Base-by-base conservation (phyloP, 2,329 filamentous ascomycete genomes). In the Aspergillus candidus region DNA sequence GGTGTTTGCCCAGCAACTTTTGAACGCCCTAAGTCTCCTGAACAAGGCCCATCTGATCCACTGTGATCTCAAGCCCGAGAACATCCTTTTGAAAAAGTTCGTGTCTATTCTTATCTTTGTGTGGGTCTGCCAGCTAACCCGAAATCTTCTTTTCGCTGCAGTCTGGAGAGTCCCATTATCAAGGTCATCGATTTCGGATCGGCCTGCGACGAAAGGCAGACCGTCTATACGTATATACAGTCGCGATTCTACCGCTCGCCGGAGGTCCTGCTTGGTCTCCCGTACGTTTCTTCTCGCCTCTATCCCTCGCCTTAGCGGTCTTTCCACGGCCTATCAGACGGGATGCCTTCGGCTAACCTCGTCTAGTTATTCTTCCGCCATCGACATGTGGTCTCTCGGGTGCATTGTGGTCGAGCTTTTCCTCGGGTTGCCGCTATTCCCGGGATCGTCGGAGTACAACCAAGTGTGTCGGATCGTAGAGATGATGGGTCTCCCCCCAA, bases 121-220 rank as follows among this genome's bases (percentile, higher is more conserved):
- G 14, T 8, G 17, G 6, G 12, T 31, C 13, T 11, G 13, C 10
- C 30, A 40, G 46, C 54, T 50, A 50, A 54, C 34, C 29, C 18
- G 6, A 18, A 1, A 18, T 18, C 2, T 33, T 27, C 30, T 29
- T 17, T 35, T 14, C n/a, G 22, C 37, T 40, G 35, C 49, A 83
- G 80, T 63, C 81, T 98, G 34, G 93, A 98, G 67, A 97, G 91
- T 59, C 93, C 93, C 3, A 97, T 98, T 55, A 98, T 98, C 77
- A 98, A 98, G 69, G 96, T 98, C 60, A 98, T 98, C 65, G 93
- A 98, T 75, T 98, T 98, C 63, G 93, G 93, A 35, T 98, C 93
- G 32, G 93, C 93, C 11, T 98, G 93, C 67, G 93, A 98, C 66
- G 93, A 98, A 70, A 83, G 93, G 40, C 93, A 98, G 66, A 98